Evolutionary conservation across 148 eudicot species (phyloP).

Genomic region (Pharnaceum exiguum): DNA sequence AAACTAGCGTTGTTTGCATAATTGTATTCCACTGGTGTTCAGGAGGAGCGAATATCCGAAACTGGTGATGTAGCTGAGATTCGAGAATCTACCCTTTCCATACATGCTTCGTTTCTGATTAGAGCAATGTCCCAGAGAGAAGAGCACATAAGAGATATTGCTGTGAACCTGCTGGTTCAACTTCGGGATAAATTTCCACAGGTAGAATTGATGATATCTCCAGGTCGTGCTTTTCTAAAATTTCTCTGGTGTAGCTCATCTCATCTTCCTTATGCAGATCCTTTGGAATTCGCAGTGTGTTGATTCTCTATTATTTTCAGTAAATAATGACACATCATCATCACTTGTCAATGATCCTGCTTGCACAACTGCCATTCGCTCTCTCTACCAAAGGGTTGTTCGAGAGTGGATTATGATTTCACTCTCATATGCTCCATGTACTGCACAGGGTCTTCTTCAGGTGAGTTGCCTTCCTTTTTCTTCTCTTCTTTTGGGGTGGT

Average conservation of each 20-base stretch:
- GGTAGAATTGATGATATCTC: slow-evolving; percentile 30
- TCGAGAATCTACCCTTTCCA: slow-evolving; percentile 70
- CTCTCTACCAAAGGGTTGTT: slow-evolving; percentile 77
- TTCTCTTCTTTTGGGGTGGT: neutral
- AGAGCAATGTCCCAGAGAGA: slow-evolving; percentile 89
- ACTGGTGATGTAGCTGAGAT: slow-evolving; percentile 70
- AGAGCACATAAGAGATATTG: slow-evolving; percentile 84
- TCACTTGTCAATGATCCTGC: slow-evolving; percentile 93
- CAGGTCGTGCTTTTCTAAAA: slow-evolving; percentile 5
- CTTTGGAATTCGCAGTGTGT: slow-evolving; percentile 90
- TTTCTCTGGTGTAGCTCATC: neutral
- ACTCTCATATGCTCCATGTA: slow-evolving; percentile 98
- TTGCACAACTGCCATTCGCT: slow-evolving; percentile 71
- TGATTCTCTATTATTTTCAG: slow-evolving; percentile 76
- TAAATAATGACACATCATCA: slow-evolving; percentile 73
- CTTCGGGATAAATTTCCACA: slow-evolving; percentile 93
- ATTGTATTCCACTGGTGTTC: slow-evolving; percentile 2
- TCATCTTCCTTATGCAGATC: slow-evolving; percentile 50
- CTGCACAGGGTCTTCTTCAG: slow-evolving; percentile 99
- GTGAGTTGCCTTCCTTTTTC: slow-evolving; percentile 28
- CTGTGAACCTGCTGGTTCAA: slow-evolving; percentile 69
- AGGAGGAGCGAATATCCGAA: slow-evolving; percentile 75
- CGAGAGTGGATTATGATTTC: slow-evolving; percentile 93
- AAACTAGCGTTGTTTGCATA: neutral
- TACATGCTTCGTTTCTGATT: slow-evolving; percentile 87